Evolutionary conservation across 768 basidiomycete genomes (phyloP), one percentile per base, ranked within the genome.

Genomic region (Mycena galericulata): DNA sequence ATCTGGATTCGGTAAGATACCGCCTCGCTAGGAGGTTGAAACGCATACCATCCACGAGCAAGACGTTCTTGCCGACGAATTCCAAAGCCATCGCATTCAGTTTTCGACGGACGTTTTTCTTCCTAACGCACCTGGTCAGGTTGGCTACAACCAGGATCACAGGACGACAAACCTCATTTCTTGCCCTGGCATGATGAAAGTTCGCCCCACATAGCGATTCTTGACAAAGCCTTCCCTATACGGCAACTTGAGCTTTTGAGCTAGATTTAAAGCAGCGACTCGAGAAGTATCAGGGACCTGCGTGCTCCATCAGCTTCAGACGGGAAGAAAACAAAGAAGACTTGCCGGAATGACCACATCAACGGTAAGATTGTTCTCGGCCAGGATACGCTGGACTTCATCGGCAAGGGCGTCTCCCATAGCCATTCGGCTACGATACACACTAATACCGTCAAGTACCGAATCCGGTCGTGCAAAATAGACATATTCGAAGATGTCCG

Each of bases 121-220:
- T 89, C 79, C 96, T 96, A 73, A 51, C 1, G 54, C 26, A n/a
- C 30, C 6, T 71, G 15, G 69, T 45, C 29, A 61, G 27, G 20
- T 29, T 41, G 47, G 11, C n/a, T 22, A 26, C 36, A 20, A 3
- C 4, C 8, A n/a, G 54, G 20, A 53, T 18, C 34, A 7, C 27
- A 53, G 57, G 51, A 61, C 14, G 49, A 64, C 69, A 43, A 75
- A 89, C 94, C 96, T 89, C 90, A 95, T 93, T 79, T 95, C 92
- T 77, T 99, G 98, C 26, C 97, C 98, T 10, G 98, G 97, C 98
- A 99, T 99, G 81, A 99, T 99, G 78, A 99, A 99, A 0, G 98
- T 99, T 72, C 98, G 85, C 4, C 97, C 98, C 34, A 99, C 96
- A 80, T 99, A 99, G 36, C 98, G 90, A 79, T 99, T 99, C 85